Percentiles rank a stretch among this genome's conserved stretches.
Conservation (phyloP, 441 rosid genomes). For the Jatropha podagrica region DNA sequence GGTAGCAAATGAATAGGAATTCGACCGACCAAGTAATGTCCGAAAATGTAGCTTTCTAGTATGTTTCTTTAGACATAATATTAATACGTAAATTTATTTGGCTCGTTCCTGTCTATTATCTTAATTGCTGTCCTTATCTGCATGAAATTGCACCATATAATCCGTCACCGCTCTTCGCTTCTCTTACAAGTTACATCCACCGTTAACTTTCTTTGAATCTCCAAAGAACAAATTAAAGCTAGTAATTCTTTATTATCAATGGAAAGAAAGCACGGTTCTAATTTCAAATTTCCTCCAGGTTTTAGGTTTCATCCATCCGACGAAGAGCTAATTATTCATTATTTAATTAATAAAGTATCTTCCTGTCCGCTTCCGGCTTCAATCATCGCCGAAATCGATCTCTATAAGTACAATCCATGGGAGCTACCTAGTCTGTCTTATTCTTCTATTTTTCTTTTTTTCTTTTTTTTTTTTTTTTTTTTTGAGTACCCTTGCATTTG, state of each 20-base stretch:
- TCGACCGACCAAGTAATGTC: neutral
- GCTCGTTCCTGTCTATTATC: conserved; percentile 9
- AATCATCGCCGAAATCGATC: conserved; percentile 45
- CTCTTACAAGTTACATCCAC: neutral
- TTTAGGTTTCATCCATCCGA: conserved; percentile 67
- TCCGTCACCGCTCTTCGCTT: neutral
- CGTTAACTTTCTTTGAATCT: neutral
- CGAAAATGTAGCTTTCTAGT: neutral
- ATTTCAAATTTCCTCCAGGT: conserved; percentile 48
- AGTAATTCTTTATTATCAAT: neutral
- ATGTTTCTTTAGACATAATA: neutral
- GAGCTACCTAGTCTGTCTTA: conserved; percentile 45
- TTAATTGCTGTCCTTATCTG: conserved; percentile 13
- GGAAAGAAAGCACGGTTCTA: neutral
- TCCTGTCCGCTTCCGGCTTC: conserved; percentile 45
- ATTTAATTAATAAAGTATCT: conserved; percentile 46
- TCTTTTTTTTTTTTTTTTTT: neutral
- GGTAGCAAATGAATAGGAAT: neutral
- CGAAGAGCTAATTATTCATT: conserved; percentile 54
- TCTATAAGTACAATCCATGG: conserved; percentile 53
- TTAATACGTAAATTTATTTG: neutral
- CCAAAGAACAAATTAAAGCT: neutral
- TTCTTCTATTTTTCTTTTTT: neutral
- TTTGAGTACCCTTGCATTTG: too few species aligned
- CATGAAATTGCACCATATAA: conserved; percentile 14